These are phyloP conservation scores for Phytophthora litchii DNA, from an alignment of 352 stramenopile genomes.

Conservation along the genomic window DNA sequence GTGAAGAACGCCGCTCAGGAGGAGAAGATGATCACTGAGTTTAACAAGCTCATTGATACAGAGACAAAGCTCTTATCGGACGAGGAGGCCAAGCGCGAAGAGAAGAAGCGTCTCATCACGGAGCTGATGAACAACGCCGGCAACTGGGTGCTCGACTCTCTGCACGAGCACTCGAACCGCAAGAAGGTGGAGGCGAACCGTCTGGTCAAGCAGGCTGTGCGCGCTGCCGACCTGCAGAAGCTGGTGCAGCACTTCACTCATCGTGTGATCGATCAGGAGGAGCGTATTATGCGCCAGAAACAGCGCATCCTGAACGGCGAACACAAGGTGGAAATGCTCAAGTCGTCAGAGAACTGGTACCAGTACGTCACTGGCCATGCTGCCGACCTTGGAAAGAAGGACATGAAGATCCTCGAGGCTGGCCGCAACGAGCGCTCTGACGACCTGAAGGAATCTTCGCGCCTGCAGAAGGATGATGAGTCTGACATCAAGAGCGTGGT, in stretches of 20 bases:
- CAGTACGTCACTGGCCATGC: slow-evolving; percentile 85
- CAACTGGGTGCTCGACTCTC: slow-evolving; percentile 85
- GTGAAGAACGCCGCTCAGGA: slow-evolving; percentile 77
- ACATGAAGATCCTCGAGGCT: slow-evolving; percentile 79
- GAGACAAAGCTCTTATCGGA: slow-evolving; percentile 81
- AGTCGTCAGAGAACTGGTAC: slow-evolving; percentile 90
- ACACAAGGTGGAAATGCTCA: slow-evolving; percentile 92
- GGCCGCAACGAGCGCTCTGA: slow-evolving; percentile 68
- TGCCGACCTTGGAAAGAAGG: slow-evolving; percentile 82
- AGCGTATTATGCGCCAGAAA: slow-evolving; percentile 91
- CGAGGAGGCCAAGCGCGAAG: slow-evolving; percentile 85
- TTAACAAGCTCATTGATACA: slow-evolving; percentile 67
- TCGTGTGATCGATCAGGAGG: slow-evolving; percentile 89
- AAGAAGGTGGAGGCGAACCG: slow-evolving; percentile 89
- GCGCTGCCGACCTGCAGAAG: slow-evolving; percentile 84
- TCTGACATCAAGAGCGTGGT: slow-evolving; percentile 74
- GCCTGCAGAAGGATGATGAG: slow-evolving; percentile 87
- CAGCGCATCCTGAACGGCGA: slow-evolving; percentile 89
- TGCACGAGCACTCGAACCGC: slow-evolving; percentile 85
- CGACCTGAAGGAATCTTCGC: slow-evolving; percentile 80
- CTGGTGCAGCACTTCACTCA: slow-evolving; percentile 91
- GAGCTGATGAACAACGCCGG: slow-evolving; percentile 88
- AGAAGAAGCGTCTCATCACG: slow-evolving; percentile 88
- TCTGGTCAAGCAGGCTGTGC: slow-evolving; percentile 84
- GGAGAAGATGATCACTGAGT: slow-evolving; percentile 77